phyloP scores from a whole-genome alignment of 208 protist genomes.

The Leishmania aethiopica region DNA sequence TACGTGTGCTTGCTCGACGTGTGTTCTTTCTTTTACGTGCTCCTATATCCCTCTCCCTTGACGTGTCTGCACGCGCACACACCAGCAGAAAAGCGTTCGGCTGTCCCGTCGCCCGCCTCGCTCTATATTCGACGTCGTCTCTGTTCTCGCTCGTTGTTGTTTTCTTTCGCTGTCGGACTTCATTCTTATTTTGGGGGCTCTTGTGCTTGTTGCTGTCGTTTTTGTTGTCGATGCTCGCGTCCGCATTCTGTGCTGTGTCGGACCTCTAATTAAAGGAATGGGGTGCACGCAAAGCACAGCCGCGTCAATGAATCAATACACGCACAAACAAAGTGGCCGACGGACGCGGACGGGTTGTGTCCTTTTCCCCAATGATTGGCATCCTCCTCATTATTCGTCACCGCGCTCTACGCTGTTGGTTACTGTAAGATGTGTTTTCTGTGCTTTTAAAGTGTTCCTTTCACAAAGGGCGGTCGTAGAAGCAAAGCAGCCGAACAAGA shows the following conservation, averaged over 20 bases:
- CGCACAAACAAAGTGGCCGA: background rate
- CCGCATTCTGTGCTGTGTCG: background rate
- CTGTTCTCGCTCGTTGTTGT: background rate
- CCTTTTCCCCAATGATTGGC: background rate
- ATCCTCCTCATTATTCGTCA: background rate
- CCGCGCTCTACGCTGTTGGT: background rate
- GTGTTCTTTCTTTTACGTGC: background rate
- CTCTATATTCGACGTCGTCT: background rate
- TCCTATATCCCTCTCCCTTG: background rate
- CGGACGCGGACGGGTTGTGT: background rate
- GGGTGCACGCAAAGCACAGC: background rate
- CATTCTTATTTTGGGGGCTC: background rate
- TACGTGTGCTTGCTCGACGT: background rate
- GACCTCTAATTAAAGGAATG: background rate
- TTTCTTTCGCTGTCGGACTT: background rate
- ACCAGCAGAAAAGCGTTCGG: background rate
- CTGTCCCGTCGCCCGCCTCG: background rate
- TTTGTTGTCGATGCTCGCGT: slow-evolving; percentile 6
- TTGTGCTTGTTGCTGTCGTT: slow-evolving; percentile 8
- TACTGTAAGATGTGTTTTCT: background rate
- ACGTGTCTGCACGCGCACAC: background rate
- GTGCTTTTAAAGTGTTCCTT: background rate
- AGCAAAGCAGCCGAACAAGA: background rate
- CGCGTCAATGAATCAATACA: background rate
- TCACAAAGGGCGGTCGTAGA: background rate